Percentiles rank a stretch among this genome's conserved stretches.
These are phyloP conservation scores for Kluyveromyces dobzhanskii DNA, from an alignment of 805 yeast species.

Conservation along the genomic window DNA sequence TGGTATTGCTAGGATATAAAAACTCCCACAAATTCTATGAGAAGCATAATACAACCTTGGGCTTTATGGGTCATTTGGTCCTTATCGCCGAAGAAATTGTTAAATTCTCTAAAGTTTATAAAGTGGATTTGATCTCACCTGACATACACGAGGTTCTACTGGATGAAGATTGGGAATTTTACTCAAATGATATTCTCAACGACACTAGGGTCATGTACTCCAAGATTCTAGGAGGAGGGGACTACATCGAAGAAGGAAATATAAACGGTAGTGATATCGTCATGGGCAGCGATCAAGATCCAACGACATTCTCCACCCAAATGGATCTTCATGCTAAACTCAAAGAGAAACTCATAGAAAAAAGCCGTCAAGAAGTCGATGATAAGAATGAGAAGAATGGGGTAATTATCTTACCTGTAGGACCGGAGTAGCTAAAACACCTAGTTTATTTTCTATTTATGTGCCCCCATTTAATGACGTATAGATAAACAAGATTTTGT, in stretches of 20 bases:
- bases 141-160: conserved; percentile 19
- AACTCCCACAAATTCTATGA: conserved; percentile 53
- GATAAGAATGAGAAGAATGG: conserved; percentile 24
- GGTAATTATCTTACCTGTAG: conserved; percentile 19
- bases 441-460: not conserved
- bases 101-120: conserved; percentile 52
- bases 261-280: not conserved
- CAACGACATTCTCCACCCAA: conserved; percentile 16
- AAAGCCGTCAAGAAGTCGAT: conserved; percentile 22
- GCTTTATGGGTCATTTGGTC: conserved; percentile 96
- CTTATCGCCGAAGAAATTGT: conserved; percentile 93
- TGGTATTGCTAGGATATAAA: conserved; percentile 55
- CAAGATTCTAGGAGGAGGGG: conserved; percentile 30
- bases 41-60: conserved; percentile 58
- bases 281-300: conserved; percentile 4
- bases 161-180: conserved; percentile 21
- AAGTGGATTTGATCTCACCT: conserved; percentile 27
- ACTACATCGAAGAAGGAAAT: conserved; percentile 22
- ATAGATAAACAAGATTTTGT: not conserved
- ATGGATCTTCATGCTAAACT: conserved; percentile 25
- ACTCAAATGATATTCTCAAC: conserved; percentile 23
- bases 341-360: conserved; percentile 19
- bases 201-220: conserved; percentile 30
- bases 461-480: not conserved
- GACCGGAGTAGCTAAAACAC: not conserved